Conservation (phyloP, 73 alveolate genomes). For the Breviolum minutum region DNA sequence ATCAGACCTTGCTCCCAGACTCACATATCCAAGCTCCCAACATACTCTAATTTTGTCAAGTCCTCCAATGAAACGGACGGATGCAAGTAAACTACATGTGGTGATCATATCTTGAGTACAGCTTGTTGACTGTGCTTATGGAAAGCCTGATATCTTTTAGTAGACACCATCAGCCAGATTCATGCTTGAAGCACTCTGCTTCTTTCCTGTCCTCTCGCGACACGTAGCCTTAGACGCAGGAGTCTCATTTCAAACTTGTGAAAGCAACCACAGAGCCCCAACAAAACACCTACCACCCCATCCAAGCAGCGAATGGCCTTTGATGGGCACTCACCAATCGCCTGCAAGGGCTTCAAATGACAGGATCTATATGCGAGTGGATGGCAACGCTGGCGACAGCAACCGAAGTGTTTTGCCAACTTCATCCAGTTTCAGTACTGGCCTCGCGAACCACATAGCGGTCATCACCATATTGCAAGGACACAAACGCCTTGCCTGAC, state of each 20-base stretch:
- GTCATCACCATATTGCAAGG: constrained; percentile 81
- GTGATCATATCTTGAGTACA: too few relatives aligned
- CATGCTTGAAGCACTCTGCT: not conserved
- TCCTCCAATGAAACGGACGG: not conserved
- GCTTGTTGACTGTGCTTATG: too few relatives aligned
- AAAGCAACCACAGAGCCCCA: not conserved
- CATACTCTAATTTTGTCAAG: constrained; percentile 31
- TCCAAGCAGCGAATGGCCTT: constrained; percentile 68
- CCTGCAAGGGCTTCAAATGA: not conserved
- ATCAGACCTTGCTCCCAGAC: not conserved
- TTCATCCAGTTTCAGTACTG: not conserved
- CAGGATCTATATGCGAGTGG: not conserved
- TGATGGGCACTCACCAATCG: constrained; percentile 60
- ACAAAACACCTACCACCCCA: not conserved
- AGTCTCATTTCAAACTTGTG: not conserved
- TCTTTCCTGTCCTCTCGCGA: constrained; percentile 51
- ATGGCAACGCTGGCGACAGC: not conserved
- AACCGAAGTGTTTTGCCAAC: not conserved
- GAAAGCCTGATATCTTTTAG: not conserved
- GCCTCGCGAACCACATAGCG: constrained; percentile 86
- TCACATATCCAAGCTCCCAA: not conserved
- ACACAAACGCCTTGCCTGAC: constrained; percentile 52
- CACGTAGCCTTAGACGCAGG: constrained; percentile 40
- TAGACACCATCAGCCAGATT: not conserved
- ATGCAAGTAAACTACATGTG: not conserved